Evolutionary conservation across 441 rosid genomes (phyloP).

Genomic region (Theobroma grandiflorum): DNA sequence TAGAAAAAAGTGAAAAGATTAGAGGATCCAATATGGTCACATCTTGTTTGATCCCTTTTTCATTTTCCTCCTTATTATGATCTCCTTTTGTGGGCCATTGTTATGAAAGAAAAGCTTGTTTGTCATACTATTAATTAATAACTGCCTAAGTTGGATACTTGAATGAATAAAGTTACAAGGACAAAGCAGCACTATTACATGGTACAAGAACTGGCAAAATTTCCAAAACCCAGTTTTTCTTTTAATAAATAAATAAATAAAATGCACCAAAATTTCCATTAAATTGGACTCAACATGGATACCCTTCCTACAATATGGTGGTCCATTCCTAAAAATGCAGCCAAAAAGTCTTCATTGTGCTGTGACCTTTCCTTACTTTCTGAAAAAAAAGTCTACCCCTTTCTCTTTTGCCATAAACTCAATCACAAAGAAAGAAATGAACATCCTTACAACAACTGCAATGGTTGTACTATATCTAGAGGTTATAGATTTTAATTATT

Average conservation of each 20-base stretch:
- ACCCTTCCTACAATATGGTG: conserved; percentile 1
- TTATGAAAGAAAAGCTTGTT: conserved; percentile 19
- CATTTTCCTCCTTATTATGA: neutral
- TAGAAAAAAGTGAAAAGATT: conserved; percentile 31
- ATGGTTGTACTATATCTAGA: neutral
- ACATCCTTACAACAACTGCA: neutral
- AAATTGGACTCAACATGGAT: conserved; percentile 4
- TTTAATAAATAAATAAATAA: neutral
- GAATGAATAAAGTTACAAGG: neutral
- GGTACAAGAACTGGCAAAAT: neutral
- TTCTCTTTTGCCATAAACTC: neutral
- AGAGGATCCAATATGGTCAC: conserved; percentile 28
- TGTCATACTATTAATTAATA: neutral
- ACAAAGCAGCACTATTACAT: neutral
- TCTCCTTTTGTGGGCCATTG: conserved; percentile 34
- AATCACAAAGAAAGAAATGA: neutral
- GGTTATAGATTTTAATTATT: neutral
- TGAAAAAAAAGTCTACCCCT: too few species aligned
- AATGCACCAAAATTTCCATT: neutral
- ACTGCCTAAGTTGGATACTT: neutral
- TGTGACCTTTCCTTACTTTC: neutral
- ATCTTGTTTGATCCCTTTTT: conserved; percentile 22
- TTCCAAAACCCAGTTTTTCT: neutral
- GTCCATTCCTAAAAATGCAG: conserved; percentile 14
- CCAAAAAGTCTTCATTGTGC: conserved; percentile 24